Evolutionary conservation across 805 yeast species (phyloP), one percentile per base, ranked within the genome.

Genomic region (Starmerella floris): DNA sequence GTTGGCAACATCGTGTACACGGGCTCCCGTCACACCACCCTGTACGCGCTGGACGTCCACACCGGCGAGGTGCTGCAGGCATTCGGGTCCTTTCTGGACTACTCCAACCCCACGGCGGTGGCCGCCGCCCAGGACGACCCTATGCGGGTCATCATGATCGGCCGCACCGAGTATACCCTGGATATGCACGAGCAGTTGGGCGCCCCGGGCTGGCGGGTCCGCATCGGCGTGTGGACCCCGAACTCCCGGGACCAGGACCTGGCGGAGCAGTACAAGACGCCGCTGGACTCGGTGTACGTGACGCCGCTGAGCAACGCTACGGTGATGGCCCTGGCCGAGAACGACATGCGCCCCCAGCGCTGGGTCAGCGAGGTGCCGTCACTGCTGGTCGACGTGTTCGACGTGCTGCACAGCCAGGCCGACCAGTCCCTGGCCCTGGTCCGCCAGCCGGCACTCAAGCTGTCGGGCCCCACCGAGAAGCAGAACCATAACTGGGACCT

Each of bases 191-290:
- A 74, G 46, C 74, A 75, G 46, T 63, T 78, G 0, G 72, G 77
- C 2, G 41, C 42, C 8, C 43, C 46, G 13, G 52, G 43, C 5
- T 87, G 95, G 91, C 82, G 84, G 54, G 82, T 91, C 16, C 77
- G 87, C 0, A 85, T 80, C 56, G 70, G 93, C 1, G 70, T 79
- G 30, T 91, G 96, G 95, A 93, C 91, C 9, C 94, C 94, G 35
- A 88, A 88, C 59, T 77, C 83, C 50, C 65, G 85, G 40, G 94
- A 88, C 59, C 64, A 63, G 34, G 79, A 74, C 51, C 62, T 74
- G 38, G 51, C 50, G n/a, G 41, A 52, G 19, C 69, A 64, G 61
- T 68, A 52, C 43, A 51, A 42, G 52, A 35, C 49, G 40, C 76
- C 93, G 3, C 58, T 69, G 16, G 97, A 87, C 60, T 76, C 77